phyloP scores from a whole-genome alignment of 139 green algal genomes.

The Picochlorum sp. region DNA sequence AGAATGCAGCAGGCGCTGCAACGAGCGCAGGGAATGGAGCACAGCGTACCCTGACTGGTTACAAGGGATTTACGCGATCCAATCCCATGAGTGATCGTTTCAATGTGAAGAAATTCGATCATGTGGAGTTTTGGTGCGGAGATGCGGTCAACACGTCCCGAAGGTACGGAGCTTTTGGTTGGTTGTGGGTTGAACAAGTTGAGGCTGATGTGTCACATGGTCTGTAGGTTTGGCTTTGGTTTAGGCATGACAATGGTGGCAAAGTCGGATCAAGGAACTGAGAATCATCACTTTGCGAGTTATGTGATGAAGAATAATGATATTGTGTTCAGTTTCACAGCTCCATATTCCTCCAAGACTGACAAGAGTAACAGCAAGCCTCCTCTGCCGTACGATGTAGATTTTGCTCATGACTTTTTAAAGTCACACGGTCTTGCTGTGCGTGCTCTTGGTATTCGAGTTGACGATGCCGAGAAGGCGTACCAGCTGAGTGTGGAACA shows the following conservation, averaged over 20 bases:
- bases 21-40: neutral
- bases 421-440: constrained; percentile 81
- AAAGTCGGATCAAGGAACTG: constrained; percentile 80
- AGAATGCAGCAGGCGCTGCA: neutral
- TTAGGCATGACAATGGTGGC: constrained; percentile 85
- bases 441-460: constrained; percentile 72
- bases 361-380: constrained; percentile 13
- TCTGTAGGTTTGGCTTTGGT: constrained; percentile 71
- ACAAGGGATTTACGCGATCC: constrained; percentile 24
- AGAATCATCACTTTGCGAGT: constrained; percentile 71
- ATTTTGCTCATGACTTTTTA: constrained; percentile 65
- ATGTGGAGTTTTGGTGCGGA: constrained; percentile 88
- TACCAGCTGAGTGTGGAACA: constrained; percentile 54
- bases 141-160: constrained; percentile 78
- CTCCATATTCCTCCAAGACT: constrained; percentile 63
- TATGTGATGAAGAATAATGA: constrained; percentile 82
- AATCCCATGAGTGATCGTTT: constrained; percentile 77
- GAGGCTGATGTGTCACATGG: constrained; percentile 16
- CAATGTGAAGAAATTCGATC: constrained; percentile 67
- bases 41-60: constrained; percentile 13
- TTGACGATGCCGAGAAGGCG: constrained; percentile 71
- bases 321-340: constrained; percentile 88
- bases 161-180: neutral
- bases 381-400: constrained; percentile 40
- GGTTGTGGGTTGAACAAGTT: neutral